These are phyloP conservation scores for Suillus occidentalis DNA, from an alignment of 768 basidiomycete species.

Conservation along the genomic window DNA sequence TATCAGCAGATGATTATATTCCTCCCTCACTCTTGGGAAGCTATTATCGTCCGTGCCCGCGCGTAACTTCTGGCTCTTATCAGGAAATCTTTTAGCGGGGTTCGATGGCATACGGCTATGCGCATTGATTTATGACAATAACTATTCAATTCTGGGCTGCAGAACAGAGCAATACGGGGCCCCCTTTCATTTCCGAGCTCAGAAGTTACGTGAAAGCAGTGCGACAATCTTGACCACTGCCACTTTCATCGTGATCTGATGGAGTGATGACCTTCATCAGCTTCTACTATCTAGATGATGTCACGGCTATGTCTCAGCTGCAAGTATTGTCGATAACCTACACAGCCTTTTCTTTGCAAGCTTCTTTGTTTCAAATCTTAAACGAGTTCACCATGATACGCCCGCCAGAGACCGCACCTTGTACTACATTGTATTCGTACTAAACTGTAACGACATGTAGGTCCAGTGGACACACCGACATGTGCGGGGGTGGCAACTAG, in stretches of 20 bases:
- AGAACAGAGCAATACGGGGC: not conserved
- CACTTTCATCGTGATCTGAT: not conserved
- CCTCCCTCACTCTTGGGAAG: not conserved
- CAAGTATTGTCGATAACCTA: not conserved
- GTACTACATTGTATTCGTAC: not conserved
- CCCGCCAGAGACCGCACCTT: not conserved
- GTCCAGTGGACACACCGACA: not conserved
- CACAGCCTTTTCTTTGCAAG: not conserved
- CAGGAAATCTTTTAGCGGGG: not conserved
- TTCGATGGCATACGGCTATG: not conserved
- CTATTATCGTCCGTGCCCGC: not conserved
- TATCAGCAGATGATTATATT: not conserved
- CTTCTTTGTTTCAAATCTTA: conserved; percentile 2
- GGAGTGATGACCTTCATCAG: not conserved
- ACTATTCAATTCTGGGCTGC: not conserved
- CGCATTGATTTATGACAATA: not conserved
- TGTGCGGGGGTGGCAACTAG: not conserved
- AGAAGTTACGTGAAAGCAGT: not conserved
- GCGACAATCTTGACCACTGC: not conserved
- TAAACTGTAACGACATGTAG: not conserved
- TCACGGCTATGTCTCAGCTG: not conserved
- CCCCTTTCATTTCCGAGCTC: not conserved
- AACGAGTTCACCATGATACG: not conserved
- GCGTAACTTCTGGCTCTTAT: too few species aligned
- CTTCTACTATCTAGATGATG: not conserved